phyloP scores from a whole-genome alignment of 805 yeast genomes.

The Jamesozyma spencerorum region DNA sequence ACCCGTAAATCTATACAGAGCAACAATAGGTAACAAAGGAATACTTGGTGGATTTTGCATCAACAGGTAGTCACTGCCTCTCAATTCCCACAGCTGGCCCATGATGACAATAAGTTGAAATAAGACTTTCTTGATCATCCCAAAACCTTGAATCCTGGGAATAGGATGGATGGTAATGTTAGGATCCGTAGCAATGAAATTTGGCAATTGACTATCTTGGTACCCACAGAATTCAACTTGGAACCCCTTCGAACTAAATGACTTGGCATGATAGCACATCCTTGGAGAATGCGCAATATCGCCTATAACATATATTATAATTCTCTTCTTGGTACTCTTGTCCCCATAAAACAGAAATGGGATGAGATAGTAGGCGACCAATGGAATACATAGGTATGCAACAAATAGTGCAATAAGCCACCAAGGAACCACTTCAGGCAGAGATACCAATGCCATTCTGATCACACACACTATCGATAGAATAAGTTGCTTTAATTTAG shows the following conservation, averaged over 20 bases:
- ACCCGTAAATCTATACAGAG: conserved; percentile 45
- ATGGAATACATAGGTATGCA: conserved; percentile 38
- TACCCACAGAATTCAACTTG: conserved; percentile 83
- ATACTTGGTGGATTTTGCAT: conserved; percentile 91
- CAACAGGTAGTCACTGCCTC: conserved; percentile 59
- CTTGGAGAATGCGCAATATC: conserved; percentile 94
- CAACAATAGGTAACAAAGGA: conserved; percentile 63
- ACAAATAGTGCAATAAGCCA: conserved; percentile 15
- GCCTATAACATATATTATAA: conserved; percentile 77
- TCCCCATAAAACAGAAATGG: conserved; percentile 31
- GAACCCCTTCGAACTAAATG: conserved; percentile 60
- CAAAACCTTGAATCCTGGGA: conserved; percentile 8
- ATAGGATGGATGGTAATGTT: conserved; percentile 42
- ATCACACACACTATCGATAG: not conserved
- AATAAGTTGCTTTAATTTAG: too few species aligned
- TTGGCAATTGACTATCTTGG: conserved; percentile 46
- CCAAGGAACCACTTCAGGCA: conserved; percentile 1
- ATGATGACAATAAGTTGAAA: conserved; percentile 44
- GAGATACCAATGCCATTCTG: conserved; percentile 2
- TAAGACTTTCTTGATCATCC: conserved; percentile 41
- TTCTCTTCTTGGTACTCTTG: conserved; percentile 39
- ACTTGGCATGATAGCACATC: conserved; percentile 80
- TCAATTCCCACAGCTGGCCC: conserved; percentile 39
- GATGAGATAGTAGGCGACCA: conserved; percentile 26
- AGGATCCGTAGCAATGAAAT: conserved; percentile 40